These are phyloP conservation scores for Colletotrichum sp. DNA, from an alignment of 2,329 filamentous ascomycete genomes.

Conservation along the genomic window DNA sequence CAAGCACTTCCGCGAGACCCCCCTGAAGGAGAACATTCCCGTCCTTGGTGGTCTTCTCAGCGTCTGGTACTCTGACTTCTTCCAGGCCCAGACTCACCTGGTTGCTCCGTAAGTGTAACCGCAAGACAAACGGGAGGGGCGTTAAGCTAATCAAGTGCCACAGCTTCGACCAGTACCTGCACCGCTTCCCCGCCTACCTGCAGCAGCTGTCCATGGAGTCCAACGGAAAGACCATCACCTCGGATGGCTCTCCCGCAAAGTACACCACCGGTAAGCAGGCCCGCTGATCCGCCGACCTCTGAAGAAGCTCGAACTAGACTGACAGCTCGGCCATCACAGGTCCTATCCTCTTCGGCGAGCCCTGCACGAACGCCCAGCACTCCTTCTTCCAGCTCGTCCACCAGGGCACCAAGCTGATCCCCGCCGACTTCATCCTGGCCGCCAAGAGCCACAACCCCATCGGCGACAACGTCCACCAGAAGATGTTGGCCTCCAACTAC, in stretches of 20 bases:
- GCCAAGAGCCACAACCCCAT: constrained; percentile 97
- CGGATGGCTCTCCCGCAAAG: constrained; percentile 87
- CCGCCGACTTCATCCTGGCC: constrained; percentile 96
- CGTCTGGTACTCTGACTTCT: constrained; percentile 99
- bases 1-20: constrained; percentile 93
- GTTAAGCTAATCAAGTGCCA: background rate
- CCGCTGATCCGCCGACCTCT: background rate
- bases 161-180: constrained; percentile 97
- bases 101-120: constrained; percentile 79
- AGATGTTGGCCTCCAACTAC: constrained; percentile 93
- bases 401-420: constrained; percentile 98
- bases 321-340: constrained; percentile 40
- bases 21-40: constrained; percentile 94
- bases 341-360: constrained; percentile 95
- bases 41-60: constrained; percentile 89
- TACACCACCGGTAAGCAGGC: constrained; percentile 78
- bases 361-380: constrained; percentile 98
- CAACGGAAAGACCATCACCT: constrained; percentile 96
- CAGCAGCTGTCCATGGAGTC: constrained; percentile 99
- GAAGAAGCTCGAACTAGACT: background rate
- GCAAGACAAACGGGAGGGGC: too few species aligned
- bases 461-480: constrained; percentile 91
- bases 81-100: constrained; percentile 95
- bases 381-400: constrained; percentile 99
- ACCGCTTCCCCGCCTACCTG: constrained; percentile 98